Base-by-base conservation (phyloP, 2,329 filamentous ascomycete species). In the Colletotrichum costaricense region DNA sequence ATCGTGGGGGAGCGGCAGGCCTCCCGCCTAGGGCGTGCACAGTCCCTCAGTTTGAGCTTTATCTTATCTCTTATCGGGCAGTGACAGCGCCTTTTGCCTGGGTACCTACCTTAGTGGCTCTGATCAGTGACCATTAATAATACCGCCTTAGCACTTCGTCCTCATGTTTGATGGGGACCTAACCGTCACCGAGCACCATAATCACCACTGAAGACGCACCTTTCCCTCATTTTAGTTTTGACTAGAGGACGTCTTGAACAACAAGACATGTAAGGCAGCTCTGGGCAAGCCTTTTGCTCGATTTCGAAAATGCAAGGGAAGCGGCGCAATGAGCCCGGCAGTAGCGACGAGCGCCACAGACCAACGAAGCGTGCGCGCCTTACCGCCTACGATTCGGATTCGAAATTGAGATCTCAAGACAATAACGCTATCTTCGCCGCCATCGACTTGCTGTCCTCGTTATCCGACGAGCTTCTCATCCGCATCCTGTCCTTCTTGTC, bases 391-490 rank as follows among this genome's bases (percentile, higher is more conserved):
- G 63, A 28, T 26, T 46, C 54, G 54, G 46, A 28, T 26, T 46
- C 35, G 54, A 58, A 46, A 7, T 24, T 35, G 35, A 49, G 57
- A 24, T 3, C 38, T 16, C 28, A 66, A n/a, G 28, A 33, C 19
- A 38, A 33, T 14, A 38, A 28, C 22, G n/a, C 33, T 55, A 35
- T 16, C 26, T 60, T 66, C 22, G 70, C 63, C 22, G 55, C 59
- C 30, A 55, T 30, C 69, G 93, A 97, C 82, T 86, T 87, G 60
- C 82, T 98, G 19, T 94, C 94, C 7, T 84, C 83, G 9, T 87
- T 98, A 64, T 97, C 95, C 75, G 94, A 98, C 81, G 97, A 99
- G 82, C 87, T 98, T 42, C 88, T 98, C 38, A 85, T 98, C 69
- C 93, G 95, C 77, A 93, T 98, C 73, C 87, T 98, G 46, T 93